phyloP scores from a whole-genome alignment of 352 stramenopile genomes.

The Pythium rhizo-oryzae region DNA sequence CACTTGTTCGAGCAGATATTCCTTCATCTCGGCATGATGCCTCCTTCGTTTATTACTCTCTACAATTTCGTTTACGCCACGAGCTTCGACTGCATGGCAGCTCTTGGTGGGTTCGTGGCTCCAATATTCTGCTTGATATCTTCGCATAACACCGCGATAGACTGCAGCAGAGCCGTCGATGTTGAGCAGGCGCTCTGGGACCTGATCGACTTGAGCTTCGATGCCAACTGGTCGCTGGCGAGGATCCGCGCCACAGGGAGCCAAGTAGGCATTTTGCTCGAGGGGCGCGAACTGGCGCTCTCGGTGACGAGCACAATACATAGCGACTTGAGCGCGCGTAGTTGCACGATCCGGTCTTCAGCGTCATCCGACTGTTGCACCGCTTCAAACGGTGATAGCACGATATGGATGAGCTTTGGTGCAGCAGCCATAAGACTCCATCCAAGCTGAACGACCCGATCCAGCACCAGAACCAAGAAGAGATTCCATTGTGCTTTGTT shows the following conservation, averaged over 20 bases:
- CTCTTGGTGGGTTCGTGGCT: neutral
- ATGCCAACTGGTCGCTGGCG: constrained; percentile 11
- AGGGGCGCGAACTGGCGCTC: neutral
- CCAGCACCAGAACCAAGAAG: constrained; percentile 23
- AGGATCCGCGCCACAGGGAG: constrained; percentile 7
- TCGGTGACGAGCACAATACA: constrained; percentile 16
- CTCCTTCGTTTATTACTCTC: constrained; percentile 22
- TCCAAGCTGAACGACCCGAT: constrained; percentile 24
- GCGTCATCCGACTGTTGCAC: neutral
- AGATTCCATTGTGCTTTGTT: constrained; percentile 20
- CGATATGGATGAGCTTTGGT: constrained; percentile 12
- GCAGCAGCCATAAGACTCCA: constrained; percentile 11
- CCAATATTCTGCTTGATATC: constrained; percentile 17
- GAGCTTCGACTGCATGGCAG: neutral
- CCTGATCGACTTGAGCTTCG: constrained; percentile 14
- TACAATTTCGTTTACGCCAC: constrained; percentile 4
- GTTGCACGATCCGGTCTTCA: constrained; percentile 7
- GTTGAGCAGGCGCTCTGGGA: constrained; percentile 8
- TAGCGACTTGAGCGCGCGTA: constrained; percentile 23
- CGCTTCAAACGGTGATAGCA: constrained; percentile 17
- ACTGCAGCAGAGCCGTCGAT: constrained; percentile 2
- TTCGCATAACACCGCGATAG: constrained; percentile 16
- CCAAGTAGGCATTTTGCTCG: neutral
- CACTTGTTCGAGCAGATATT: neutral
- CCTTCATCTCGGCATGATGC: neutral